phyloP scores from a whole-genome alignment of 2,329 filamentous ascomycete genomes.

The Pochonia chlamydosporia region DNA sequence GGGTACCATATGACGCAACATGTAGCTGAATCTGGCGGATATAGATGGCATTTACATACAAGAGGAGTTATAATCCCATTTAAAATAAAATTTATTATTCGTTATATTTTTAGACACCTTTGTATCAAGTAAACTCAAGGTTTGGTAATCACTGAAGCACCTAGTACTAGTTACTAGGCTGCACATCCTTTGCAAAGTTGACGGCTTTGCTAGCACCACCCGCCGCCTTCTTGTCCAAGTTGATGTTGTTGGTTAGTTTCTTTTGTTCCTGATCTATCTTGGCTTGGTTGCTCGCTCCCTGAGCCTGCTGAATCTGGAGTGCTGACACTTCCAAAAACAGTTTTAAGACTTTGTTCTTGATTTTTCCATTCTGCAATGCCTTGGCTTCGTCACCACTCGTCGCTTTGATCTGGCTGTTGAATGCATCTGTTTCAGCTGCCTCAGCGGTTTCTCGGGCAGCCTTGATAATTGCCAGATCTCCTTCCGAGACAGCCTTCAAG shows the following conservation, averaged over 20 bases:
- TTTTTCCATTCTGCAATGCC: constrained; percentile 49
- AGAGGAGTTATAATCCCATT: too few species aligned
- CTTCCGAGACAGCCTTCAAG: constrained; percentile 37
- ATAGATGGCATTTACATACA: too few species aligned
- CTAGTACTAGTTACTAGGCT: too few species aligned
- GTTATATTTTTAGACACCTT: too few species aligned
- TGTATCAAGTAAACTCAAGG: too few species aligned
- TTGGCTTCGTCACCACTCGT: constrained; percentile 33
- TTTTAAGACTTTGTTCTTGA: constrained; percentile 57
- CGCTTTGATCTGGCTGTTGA: constrained; percentile 47
- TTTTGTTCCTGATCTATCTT: constrained; percentile 40
- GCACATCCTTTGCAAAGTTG: constrained; percentile 19
- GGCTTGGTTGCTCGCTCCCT: constrained; percentile 35
- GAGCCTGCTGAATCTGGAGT: constrained; percentile 45
- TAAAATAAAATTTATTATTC: too few species aligned
- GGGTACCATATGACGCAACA: too few species aligned
- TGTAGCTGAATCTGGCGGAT: too few species aligned
- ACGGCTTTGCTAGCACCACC: constrained; percentile 30
- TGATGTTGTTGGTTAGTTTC: constrained; percentile 49
- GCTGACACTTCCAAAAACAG: constrained; percentile 45
- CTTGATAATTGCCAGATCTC: constrained; percentile 45
- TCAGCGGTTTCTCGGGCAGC: constrained; percentile 45
- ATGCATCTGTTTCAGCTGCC: constrained; percentile 44
- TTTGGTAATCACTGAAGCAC: too few species aligned
- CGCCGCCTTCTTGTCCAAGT: constrained; percentile 26